These are phyloP conservation scores for Acacia acuminata DNA, from an alignment of 306 rosid species.

Conservation along the genomic window DNA sequence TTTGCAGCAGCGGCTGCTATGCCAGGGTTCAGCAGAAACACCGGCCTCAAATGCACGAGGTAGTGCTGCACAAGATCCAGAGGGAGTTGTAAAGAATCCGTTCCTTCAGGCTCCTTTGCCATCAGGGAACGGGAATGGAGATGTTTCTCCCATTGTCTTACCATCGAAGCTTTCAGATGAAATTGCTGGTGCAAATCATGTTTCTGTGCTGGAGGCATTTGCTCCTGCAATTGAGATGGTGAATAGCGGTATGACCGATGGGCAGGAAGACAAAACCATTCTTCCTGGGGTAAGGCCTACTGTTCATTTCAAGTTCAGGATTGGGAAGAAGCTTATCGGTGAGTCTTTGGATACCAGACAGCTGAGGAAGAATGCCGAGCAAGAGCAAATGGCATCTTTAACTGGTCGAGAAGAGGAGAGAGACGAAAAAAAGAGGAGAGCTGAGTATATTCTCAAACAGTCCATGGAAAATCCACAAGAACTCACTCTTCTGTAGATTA, in stretches of 20 bases:
- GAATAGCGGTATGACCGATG: slow-evolving; percentile 53
- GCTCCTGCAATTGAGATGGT: slow-evolving; percentile 83
- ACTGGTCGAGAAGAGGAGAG: slow-evolving; percentile 75
- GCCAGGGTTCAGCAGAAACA: slow-evolving; percentile 41
- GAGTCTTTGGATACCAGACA: slow-evolving; percentile 66
- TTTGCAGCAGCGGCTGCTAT: slow-evolving; percentile 79
- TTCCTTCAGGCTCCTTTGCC: slow-evolving; percentile 43
- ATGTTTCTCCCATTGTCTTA: slow-evolving; percentile 46
- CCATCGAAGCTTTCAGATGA: slow-evolving; percentile 40
- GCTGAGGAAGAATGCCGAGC: slow-evolving; percentile 63
- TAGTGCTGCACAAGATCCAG: slow-evolving; percentile 36
- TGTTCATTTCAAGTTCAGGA: slow-evolving; percentile 72
- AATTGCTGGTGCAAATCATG: slow-evolving; percentile 38
- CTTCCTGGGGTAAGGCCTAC: slow-evolving; percentile 63
- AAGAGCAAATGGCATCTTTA: slow-evolving; percentile 44
- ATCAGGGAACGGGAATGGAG: slow-evolving; percentile 43
- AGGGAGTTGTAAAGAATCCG: slow-evolving; percentile 38
- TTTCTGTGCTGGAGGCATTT: slow-evolving; percentile 80
- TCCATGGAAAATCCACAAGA: slow-evolving; percentile 84
- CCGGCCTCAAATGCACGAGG: slow-evolving; percentile 16
- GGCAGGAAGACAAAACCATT: slow-evolving; percentile 50
- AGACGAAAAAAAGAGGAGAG: slow-evolving; percentile 91
- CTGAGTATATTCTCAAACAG: slow-evolving; percentile 83
- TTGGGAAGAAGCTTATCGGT: slow-evolving; percentile 77
- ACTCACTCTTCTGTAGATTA: slow-evolving; percentile 74